Evolutionary conservation across 2,329 filamentous ascomycete genomes (phyloP).

Genomic region (Penicillium sp.): DNA sequence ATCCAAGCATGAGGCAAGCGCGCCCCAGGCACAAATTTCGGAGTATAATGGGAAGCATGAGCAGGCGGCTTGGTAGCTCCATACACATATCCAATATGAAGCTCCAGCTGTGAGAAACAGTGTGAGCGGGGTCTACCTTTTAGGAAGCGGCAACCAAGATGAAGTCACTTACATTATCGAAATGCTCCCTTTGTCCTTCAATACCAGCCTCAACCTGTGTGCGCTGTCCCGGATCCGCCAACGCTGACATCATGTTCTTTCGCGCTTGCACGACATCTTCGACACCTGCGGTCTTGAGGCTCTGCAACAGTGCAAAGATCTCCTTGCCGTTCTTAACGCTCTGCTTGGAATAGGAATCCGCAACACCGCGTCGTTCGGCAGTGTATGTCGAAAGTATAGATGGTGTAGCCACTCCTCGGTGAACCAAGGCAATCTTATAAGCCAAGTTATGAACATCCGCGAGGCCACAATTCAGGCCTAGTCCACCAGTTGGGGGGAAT

Average conservation of each 20-base stretch:
- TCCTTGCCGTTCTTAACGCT: conserved; percentile 40
- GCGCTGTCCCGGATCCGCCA: conserved; percentile 2
- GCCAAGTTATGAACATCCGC: conserved; percentile 46
- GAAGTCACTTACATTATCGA: conserved; percentile 28
- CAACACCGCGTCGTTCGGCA: conserved; percentile 33
- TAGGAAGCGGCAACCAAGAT: background rate
- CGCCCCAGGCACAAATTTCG: conserved; percentile 34
- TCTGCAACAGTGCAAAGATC: conserved; percentile 37
- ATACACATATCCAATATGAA: conserved; percentile 42
- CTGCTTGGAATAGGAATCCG: conserved; percentile 35
- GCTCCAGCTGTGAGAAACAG: conserved; percentile 20
- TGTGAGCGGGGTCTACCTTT: background rate
- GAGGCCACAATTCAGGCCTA: conserved; percentile 49
- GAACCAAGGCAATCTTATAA: conserved; percentile 34
- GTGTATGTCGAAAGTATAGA: conserved; percentile 34
- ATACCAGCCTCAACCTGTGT: conserved; percentile 19
- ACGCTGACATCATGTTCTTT: background rate
- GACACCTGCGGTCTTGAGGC: conserved; percentile 28
- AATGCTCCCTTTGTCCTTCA: conserved; percentile 36
- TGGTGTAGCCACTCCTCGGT: conserved; percentile 23
- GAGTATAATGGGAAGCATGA: conserved; percentile 33
- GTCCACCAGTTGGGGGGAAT: conserved; percentile 46
- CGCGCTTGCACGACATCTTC: conserved; percentile 6
- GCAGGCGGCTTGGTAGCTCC: conserved; percentile 26
- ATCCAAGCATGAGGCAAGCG: conserved; percentile 39